Conservation (phyloP, 2,329 filamentous ascomycete genomes). For the Penicillium crustosum region DNA sequence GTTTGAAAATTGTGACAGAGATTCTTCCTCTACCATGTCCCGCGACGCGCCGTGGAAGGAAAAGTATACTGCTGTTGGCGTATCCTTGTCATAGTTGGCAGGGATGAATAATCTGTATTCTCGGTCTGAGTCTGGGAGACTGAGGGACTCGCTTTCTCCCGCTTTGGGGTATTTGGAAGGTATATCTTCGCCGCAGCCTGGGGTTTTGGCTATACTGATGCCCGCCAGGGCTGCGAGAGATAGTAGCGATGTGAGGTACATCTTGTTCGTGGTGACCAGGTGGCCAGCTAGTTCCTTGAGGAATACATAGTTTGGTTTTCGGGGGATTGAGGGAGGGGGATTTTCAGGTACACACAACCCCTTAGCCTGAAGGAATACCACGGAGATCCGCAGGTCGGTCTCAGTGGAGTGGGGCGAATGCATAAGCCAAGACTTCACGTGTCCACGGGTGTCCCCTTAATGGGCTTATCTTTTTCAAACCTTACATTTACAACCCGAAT, state of each 20-base stretch:
- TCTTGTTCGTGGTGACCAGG: not conserved
- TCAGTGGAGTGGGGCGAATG: not conserved
- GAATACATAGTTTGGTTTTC: not conserved
- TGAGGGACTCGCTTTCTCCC: slow-evolving; percentile 14
- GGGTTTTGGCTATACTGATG: slow-evolving; percentile 5
- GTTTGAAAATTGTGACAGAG: slow-evolving; percentile 49
- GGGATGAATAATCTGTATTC: slow-evolving; percentile 29
- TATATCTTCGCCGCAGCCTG: slow-evolving; percentile 22
- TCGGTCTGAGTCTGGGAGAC: slow-evolving; percentile 19
- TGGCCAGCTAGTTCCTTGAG: not conserved
- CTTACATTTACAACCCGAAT: not conserved
- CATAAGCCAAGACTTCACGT: not conserved
- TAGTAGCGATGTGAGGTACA: slow-evolving; percentile 4
- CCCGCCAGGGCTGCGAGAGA: slow-evolving; percentile 10
- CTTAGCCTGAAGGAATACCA: not conserved
- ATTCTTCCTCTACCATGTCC: slow-evolving; percentile 40
- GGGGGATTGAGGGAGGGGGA: not conserved
- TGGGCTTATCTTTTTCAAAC: not conserved
- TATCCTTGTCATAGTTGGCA: slow-evolving; percentile 37
- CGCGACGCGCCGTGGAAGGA: slow-evolving; percentile 50
- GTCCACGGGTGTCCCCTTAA: not conserved
- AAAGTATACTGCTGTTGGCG: slow-evolving; percentile 46
- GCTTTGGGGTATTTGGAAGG: slow-evolving; percentile 20
- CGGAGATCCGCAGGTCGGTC: not conserved
- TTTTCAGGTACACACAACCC: not conserved